Percentiles rank a stretch among this genome's conserved stretches.
Conservation (phyloP, 1,284 basidiomycete species). For the Sporisorium sorghi region DNA sequence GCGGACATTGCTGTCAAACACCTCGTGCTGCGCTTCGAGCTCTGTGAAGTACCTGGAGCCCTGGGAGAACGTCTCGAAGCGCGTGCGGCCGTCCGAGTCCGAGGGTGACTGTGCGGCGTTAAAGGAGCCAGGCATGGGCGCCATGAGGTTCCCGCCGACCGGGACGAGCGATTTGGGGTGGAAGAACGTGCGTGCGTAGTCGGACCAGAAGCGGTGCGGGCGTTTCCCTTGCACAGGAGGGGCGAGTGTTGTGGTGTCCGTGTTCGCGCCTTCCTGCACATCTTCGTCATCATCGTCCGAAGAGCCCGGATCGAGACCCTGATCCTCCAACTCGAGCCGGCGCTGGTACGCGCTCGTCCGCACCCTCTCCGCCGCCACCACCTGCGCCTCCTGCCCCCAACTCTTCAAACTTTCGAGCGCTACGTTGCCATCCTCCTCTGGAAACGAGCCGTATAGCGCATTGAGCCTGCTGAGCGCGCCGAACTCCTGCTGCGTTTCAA, state of each 20-base stretch:
- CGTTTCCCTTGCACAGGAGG: constrained; percentile 5
- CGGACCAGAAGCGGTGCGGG: constrained; percentile 60
- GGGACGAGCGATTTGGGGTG: constrained; percentile 59
- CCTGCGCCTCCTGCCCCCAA: constrained; percentile 29
- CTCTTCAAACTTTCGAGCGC: constrained; percentile 28
- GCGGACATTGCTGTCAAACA: constrained; percentile 59
- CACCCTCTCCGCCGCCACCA: constrained; percentile 25
- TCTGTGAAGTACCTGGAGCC: constrained; percentile 40
- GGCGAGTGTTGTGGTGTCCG: neutral
- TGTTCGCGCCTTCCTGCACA: constrained; percentile 4
- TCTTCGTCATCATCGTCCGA: constrained; percentile 29
- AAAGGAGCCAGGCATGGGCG: constrained; percentile 51
- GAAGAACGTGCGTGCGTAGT: constrained; percentile 54
- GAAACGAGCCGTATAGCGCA: constrained; percentile 50
- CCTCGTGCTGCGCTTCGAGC: constrained; percentile 54
- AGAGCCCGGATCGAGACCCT: constrained; percentile 40
- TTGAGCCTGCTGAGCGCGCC: constrained; percentile 52
- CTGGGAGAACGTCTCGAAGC: constrained; percentile 54
- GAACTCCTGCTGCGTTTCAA: constrained; percentile 61
- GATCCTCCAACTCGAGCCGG: constrained; percentile 45
- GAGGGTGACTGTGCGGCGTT: constrained; percentile 19
- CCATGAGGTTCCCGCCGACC: constrained; percentile 46
- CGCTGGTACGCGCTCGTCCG: constrained; percentile 44
- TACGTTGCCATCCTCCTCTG: constrained; percentile 20
- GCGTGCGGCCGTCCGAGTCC: constrained; percentile 21